Evolutionary conservation across 768 basidiomycete genomes (phyloP), one percentile per base, ranked within the genome.

Genomic region (Roridomyces roridus): DNA sequence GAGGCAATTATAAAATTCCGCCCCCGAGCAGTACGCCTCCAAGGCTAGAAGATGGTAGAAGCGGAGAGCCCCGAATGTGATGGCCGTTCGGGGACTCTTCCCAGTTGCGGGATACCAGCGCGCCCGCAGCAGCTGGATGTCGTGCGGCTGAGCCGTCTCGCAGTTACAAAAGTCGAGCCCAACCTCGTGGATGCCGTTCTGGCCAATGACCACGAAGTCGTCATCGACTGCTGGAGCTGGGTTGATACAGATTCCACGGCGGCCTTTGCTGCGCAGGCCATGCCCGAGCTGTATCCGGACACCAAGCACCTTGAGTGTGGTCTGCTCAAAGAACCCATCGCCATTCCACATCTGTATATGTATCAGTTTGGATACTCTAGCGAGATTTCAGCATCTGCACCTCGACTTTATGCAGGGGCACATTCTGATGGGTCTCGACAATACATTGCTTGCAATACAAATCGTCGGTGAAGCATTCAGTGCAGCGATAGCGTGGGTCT

Each of bases 281-380:
- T 55, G 52, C 8, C 44, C 52, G 1, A 70, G 52, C 46, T 68
- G 67, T 5, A 67, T 51, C 12, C 43, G 31, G 7, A 68, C 45
- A 15, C 67, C 65, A 3, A 68, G 35, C 3, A 31, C 24, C 46
- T 63, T 57, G 23, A 68, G 54, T 5, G 50, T 45, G 5, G 25
- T 45, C 4, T 24, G 15, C 29, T 41, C 25, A 42, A 65, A 68
- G 44, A 57, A 56, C 4, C 4, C 23, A 10, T 52, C 51, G 31
- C 48, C 49, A 14, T 14, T 31, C 62, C 56, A 62, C 24, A 48
- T 28, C 68, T 67, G 11, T 1, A 1, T 18, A 18, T 10, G 8
- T 31, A 12, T 37, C 45, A 41, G 7, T 23, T 17, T n/a, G 2
- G 29, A 7, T 12, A n/a, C 28, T 10, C 18, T 14, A 35, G 6